These are phyloP conservation scores for Penicillium sp. DNA, from an alignment of 2,329 filamentous ascomycete species.

Conservation along the genomic window DNA sequence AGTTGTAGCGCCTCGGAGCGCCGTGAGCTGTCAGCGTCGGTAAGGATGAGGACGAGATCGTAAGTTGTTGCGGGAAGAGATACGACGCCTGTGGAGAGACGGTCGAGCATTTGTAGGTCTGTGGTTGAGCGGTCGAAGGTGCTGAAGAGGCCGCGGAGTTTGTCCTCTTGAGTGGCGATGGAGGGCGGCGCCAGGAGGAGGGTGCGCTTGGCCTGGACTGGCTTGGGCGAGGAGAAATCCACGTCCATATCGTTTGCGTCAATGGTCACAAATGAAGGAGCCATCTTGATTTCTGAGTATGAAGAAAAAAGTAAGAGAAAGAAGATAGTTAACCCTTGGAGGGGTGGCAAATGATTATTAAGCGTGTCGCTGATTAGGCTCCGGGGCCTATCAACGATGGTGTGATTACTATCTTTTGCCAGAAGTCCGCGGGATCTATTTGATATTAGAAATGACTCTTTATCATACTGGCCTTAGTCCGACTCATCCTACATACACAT, in stretches of 20 bases:
- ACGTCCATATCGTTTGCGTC: constrained; percentile 56
- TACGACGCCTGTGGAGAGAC: constrained; percentile 77
- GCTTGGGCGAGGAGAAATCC: constrained; percentile 36
- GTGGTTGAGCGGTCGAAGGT: constrained; percentile 71
- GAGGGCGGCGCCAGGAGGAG: constrained; percentile 89
- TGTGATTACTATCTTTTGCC: background rate
- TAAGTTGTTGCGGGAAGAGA: constrained; percentile 74
- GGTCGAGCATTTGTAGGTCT: constrained; percentile 97
- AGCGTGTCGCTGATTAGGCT: background rate
- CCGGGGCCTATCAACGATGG: background rate
- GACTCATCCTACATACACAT: background rate
- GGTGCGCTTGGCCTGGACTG: constrained; percentile 52
- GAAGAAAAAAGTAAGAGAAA: constrained; percentile 1
- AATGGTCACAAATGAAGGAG: constrained; percentile 49
- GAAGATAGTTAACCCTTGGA: constrained; percentile 11
- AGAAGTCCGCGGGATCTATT: no score
- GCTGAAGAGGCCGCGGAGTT: constrained; percentile 67
- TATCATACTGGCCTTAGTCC: background rate
- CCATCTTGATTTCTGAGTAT: constrained; percentile 16
- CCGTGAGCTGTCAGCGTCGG: constrained; percentile 69
- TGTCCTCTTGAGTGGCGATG: constrained; percentile 78
- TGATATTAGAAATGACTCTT: background rate
- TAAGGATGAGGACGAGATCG: constrained; percentile 78
- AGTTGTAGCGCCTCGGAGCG: constrained; percentile 61
- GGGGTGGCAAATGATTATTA: constrained; percentile 20